Evolutionary conservation across 164 flowering plant species (phyloP).

Genomic region (Berberis vulgaris): DNA sequence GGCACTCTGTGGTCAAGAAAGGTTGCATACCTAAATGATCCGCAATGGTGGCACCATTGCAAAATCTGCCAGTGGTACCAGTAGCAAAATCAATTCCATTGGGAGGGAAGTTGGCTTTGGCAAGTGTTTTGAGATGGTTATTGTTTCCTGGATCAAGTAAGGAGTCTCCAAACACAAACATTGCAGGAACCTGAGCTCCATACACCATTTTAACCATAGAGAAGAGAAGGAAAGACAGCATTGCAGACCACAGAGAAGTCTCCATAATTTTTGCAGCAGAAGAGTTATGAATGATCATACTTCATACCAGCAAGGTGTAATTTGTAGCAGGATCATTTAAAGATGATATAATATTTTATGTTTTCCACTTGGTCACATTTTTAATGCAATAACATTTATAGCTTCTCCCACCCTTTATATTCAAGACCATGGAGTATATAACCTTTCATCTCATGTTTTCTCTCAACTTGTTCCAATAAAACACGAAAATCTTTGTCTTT

Average conservation of each 20-base stretch:
- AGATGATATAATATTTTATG: no score
- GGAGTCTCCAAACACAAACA: conserved; percentile 87
- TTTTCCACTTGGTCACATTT: no score
- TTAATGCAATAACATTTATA: no score
- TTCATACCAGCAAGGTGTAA: no score
- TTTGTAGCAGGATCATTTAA: no score
- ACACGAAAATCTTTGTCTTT: no score
- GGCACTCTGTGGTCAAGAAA: neutral
- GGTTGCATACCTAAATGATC: neutral
- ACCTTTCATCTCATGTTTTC: no score
- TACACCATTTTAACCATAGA: neutral
- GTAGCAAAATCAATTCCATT: conserved; percentile 82
- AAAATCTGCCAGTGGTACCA: conserved; percentile 80
- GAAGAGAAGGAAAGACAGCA: neutral
- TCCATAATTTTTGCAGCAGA: no score
- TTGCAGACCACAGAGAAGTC: neutral
- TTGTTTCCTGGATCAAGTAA: conserved; percentile 85
- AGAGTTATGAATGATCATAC: no score
- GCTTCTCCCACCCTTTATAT: no score
- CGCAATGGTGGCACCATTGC: conserved; percentile 39
- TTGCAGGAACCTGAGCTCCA: conserved; percentile 43
- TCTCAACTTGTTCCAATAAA: no score
- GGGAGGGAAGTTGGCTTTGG: conserved; percentile 83
- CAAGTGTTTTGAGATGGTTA: conserved; percentile 48
- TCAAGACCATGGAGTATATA: no score